These are phyloP conservation scores for Rosa chinensis DNA, from an alignment of 306 rosid genomes.

Conservation along the genomic window DNA sequence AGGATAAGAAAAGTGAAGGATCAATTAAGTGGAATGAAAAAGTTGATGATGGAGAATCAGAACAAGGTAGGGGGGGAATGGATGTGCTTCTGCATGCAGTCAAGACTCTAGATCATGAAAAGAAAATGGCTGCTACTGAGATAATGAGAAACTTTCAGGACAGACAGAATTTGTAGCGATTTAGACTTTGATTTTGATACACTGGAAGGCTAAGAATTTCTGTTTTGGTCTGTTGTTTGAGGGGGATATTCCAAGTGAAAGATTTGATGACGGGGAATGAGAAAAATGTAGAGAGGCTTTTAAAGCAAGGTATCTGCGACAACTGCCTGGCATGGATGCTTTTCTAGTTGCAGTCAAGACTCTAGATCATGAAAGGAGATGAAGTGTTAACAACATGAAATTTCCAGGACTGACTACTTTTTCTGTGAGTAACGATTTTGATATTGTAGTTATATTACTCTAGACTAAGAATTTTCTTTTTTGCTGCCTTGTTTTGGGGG, in stretches of 20 bases:
- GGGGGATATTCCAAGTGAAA: background rate
- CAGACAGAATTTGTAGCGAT: constrained; percentile 19
- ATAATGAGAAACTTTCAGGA: constrained; percentile 18
- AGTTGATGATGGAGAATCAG: constrained; percentile 43
- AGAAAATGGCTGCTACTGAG: constrained; percentile 41
- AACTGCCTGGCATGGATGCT: constrained; percentile 62
- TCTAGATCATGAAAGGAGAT: constrained; percentile 49
- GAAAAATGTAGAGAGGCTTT: background rate
- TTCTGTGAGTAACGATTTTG: constrained; percentile 16
- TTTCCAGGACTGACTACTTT: constrained; percentile 17
- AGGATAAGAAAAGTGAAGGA: constrained; percentile 36
- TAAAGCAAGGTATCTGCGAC: background rate
- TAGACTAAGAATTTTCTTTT: constrained; percentile 24
- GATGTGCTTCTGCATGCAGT: constrained; percentile 87
- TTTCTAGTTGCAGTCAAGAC: constrained; percentile 70
- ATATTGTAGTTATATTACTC: constrained; percentile 33
- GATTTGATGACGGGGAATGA: background rate
- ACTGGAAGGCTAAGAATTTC: background rate
- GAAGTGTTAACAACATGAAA: constrained; percentile 18
- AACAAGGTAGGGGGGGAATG: constrained; percentile 67
- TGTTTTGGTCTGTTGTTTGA: background rate
- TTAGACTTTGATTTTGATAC: background rate
- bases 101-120: constrained; percentile 59
- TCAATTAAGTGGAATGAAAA: constrained; percentile 42
- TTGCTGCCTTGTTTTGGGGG: constrained; percentile 30